Evolutionary conservation across 139 green algal genomes (phyloP).

Genomic region (Ettlia oleoabundans): DNA sequence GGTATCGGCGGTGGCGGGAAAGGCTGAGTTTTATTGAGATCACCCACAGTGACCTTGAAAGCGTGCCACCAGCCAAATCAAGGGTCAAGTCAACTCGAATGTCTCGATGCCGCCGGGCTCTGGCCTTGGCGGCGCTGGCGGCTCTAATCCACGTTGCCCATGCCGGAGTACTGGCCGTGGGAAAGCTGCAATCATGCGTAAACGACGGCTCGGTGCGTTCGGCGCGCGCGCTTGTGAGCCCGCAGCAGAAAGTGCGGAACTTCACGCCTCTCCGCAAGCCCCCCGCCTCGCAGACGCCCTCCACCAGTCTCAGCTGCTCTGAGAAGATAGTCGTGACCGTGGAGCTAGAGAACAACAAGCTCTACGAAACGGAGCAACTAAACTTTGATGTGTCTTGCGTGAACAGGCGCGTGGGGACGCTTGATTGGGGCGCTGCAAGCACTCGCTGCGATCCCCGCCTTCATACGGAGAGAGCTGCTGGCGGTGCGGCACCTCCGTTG

Average conservation of each 20-base stretch:
- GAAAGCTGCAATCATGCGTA: constrained; percentile 65
- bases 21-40: no score
- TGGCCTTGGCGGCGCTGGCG: constrained; percentile 2
- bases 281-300: neutral
- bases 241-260: no score
- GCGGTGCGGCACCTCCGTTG: neutral
- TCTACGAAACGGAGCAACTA: constrained; percentile 60
- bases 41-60: no score
- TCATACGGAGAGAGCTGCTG: neutral
- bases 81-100: no score
- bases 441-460: no score
- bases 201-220: constrained; percentile 47
- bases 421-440: no score
- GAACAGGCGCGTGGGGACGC: constrained; percentile 60
- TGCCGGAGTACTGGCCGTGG: constrained; percentile 51
- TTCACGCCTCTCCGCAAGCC: no score
- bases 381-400: constrained; percentile 71
- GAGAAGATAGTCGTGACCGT: constrained; percentile 79
- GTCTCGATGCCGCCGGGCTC: neutral
- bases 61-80: no score
- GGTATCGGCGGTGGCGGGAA: no score
- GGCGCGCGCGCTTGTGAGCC: no score
- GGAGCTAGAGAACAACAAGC: constrained; percentile 55
- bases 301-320: constrained; percentile 39
- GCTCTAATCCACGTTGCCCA: neutral